A percentile compares a stretch with the other conserved stretches of the same genome.
These are phyloP conservation scores for Arthromyces matolae DNA, from an alignment of 768 basidiomycete genomes.

Conservation along the genomic window DNA sequence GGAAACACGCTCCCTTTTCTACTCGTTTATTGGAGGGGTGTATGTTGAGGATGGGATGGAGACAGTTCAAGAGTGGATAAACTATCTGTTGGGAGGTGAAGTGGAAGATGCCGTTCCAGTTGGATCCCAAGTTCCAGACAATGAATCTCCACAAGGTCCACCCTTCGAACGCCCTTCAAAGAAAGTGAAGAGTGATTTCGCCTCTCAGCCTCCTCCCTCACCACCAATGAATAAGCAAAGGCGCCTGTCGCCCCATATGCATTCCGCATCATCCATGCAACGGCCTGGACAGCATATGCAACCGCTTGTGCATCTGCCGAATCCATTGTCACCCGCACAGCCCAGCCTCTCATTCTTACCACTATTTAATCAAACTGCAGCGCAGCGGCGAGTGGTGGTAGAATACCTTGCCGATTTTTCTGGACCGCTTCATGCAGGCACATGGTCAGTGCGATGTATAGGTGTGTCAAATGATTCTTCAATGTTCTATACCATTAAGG, in stretches of 20 bases:
- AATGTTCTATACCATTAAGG: slow-evolving; percentile 4
- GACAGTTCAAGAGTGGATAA: slow-evolving; percentile 56
- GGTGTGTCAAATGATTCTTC: slow-evolving; percentile 46
- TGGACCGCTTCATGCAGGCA: slow-evolving; percentile 66
- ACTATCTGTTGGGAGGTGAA: slow-evolving; percentile 32
- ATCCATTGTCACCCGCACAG: slow-evolving; percentile 61
- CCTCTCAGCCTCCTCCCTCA: slow-evolving; percentile 30
- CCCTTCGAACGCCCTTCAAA: slow-evolving; percentile 34
- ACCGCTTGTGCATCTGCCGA: slow-evolving; percentile 29
- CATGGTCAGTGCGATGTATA: slow-evolving; percentile 64
- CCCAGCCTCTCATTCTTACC: slow-evolving; percentile 63
- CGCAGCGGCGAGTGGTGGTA: slow-evolving; percentile 59
- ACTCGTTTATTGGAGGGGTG: slow-evolving; percentile 66
- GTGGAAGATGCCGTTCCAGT: slow-evolving; percentile 1
- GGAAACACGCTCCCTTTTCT: slow-evolving; percentile 58
- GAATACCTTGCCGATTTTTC: slow-evolving; percentile 57
- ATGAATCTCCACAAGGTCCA: slow-evolving; percentile 5
- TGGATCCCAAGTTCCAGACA: slow-evolving; percentile 11
- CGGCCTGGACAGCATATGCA: slow-evolving; percentile 12
- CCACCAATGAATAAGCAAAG: slow-evolving; percentile 13
- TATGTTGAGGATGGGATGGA: slow-evolving; percentile 51
- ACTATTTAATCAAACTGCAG: slow-evolving; percentile 70
- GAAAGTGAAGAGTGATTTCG: slow-evolving; percentile 40
- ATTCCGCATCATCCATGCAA: slow-evolving; percentile 15
- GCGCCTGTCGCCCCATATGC: slow-evolving; percentile 15